A percentile compares a stretch with the other conserved stretches of the same genome.
These are phyloP conservation scores for Aphanoascus verrucosus DNA, from an alignment of 2,329 filamentous ascomycete genomes.

Conservation along the genomic window DNA sequence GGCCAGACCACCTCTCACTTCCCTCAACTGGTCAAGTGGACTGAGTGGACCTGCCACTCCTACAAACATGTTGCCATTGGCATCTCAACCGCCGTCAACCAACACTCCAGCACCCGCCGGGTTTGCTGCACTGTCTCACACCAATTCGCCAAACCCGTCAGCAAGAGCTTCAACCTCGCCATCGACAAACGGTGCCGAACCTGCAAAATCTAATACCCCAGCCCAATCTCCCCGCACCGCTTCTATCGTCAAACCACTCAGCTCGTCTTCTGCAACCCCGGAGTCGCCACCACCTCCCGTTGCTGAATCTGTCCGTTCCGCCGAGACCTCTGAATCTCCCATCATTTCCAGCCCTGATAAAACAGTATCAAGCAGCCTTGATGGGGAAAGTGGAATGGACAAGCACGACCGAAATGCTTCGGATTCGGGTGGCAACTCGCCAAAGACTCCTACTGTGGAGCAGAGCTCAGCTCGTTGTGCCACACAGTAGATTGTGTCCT, in stretches of 20 bases:
- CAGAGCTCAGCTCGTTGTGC: constrained; percentile 5
- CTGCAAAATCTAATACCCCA: neutral
- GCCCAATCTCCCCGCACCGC: neutral
- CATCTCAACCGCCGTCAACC: neutral
- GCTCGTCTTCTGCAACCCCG: neutral
- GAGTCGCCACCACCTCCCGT: neutral
- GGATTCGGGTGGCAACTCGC: constrained; percentile 2
- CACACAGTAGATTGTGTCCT: neutral
- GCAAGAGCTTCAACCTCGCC: neutral
- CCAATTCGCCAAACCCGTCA: neutral
- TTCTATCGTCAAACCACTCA: neutral
- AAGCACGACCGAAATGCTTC: neutral
- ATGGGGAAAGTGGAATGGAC: neutral
- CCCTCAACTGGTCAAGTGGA: neutral
- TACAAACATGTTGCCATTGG: neutral
- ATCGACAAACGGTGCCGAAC: neutral
- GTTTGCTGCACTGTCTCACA: neutral
- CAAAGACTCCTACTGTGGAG: constrained; percentile 5
- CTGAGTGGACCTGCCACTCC: neutral
- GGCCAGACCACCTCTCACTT: neutral
- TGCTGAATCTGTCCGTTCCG: neutral
- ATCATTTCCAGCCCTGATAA: neutral
- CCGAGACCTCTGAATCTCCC: neutral
- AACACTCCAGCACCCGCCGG: neutral
- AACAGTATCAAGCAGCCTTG: neutral